Base-by-base conservation (phyloP, 768 basidiomycete genomes). In the Asterophora lycoperdoides region DNA sequence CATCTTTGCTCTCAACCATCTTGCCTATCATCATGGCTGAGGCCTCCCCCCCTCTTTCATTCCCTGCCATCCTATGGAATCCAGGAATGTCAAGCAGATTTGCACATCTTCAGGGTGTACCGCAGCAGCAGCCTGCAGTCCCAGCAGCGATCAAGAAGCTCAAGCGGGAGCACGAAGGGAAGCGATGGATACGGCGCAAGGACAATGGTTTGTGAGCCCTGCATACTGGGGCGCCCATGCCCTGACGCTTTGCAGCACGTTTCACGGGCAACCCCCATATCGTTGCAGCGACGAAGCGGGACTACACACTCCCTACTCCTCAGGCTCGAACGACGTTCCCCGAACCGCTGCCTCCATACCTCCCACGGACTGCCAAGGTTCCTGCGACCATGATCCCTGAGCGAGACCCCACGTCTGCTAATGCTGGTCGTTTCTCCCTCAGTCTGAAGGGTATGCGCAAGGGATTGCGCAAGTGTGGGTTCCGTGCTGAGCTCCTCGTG, bases 241-340 rank as follows among this genome's bases (percentile, higher is more conserved):
- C 41, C 44, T 48, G 34, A 49, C 32, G 18, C 41, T 15, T 30
- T 29, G 46, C 35, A 92, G 89, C 85, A 47, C 77, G 68, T 19
- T 91, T 91, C 61, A 69, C 72, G 17, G 82, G 80, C 11, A 91
- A 92, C 59, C 81, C 81, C 1, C 84, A 91, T 60, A 74, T 91
- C 52, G 72, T 83, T 0, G 62, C 65, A n/a, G 86, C 89, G 1
- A 72, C 78, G 11, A 75, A 64, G 66, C 65, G 58, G 37, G 89
- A 92, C 65, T 76, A 78, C 54, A 56, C 60, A 5, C 56, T 79
- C 4, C 70, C 71, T 1, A 53, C 64, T 3, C 78, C 83, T 3
- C 62, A 62, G 23, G 65, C 69, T 0, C 68, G 67, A 3, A 30
- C 81, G 8, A 90, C 89, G 0, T 92, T 91, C 59, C 89, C 89